Conservation (phyloP, 305 asterid genomes). For the Stenogyne calaminthoides region DNA sequence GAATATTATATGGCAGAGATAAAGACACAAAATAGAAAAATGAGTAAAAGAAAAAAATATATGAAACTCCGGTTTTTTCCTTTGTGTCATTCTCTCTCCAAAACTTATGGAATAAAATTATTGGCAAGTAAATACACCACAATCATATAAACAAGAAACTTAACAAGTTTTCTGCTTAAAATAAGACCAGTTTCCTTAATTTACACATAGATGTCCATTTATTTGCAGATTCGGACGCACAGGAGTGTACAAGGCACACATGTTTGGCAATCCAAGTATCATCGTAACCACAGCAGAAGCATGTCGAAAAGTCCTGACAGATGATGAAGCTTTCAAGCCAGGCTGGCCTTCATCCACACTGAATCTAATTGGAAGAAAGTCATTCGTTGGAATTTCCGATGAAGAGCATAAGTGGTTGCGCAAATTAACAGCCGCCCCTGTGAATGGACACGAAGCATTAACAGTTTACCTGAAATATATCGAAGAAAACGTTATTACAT, state of each 20-base stretch:
- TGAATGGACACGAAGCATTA: conserved; percentile 78
- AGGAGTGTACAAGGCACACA: conserved; percentile 66
- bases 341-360: conserved; percentile 84
- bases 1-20: no score
- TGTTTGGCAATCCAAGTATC: conserved; percentile 87
- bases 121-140: not conserved
- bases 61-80: no score
- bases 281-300: conserved; percentile 68
- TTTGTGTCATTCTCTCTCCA: no score
- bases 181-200: not conserved
- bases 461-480: conserved; percentile 66
- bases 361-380: conserved; percentile 69
- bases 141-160: not conserved
- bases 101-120: no score
- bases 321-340: conserved; percentile 73
- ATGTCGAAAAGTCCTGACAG: conserved; percentile 63
- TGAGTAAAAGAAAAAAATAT: no score
- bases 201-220: not conserved
- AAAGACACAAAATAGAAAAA: no score
- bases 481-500: conserved; percentile 50
- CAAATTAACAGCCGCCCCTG: conserved; percentile 69
- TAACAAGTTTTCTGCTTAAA: not conserved
- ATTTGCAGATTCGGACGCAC: conserved; percentile 61
- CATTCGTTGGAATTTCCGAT: conserved; percentile 55
- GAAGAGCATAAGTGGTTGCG: conserved; percentile 81